A percentile compares a stretch with the other conserved stretches of the same genome.
phyloP scores from a whole-genome alignment of 179 eudicot species.

The Monotropa hypopitys region DNA sequence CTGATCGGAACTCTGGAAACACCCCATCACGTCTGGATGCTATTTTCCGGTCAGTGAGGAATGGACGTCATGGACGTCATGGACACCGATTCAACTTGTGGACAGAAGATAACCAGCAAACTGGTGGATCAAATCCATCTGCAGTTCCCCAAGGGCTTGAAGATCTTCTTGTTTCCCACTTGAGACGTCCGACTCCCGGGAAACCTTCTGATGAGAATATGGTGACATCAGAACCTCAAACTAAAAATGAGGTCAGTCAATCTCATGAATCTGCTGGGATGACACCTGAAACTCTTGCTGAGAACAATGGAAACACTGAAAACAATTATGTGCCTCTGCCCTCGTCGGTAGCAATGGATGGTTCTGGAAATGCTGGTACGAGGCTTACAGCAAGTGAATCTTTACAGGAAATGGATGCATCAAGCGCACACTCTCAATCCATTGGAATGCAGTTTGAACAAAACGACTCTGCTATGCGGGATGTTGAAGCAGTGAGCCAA shows the following conservation, averaged over 20 bases:
- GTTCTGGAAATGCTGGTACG: slow-evolving; percentile 26
- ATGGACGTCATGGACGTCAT: slow-evolving; percentile 85
- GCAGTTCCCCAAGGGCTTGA: slow-evolving; percentile 79
- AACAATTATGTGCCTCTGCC: slow-evolving; percentile 24
- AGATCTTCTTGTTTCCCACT: slow-evolving; percentile 69
- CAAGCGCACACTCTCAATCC: slow-evolving; percentile 38
- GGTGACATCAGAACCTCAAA: slow-evolving; percentile 30
- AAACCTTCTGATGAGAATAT: slow-evolving; percentile 54
- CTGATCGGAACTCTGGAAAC: slow-evolving; percentile 55
- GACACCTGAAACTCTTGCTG: slow-evolving; percentile 34
- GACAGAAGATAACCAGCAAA: slow-evolving; percentile 66
- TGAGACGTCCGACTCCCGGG: slow-evolving; percentile 55
- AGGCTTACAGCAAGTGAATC: slow-evolving; percentile 26
- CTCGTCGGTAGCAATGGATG: slow-evolving; percentile 34
- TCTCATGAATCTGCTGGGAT: slow-evolving; percentile 32
- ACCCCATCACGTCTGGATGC: slow-evolving; percentile 64
- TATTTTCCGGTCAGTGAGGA: slow-evolving; percentile 70
- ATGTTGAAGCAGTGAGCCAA: slow-evolving; percentile 97
- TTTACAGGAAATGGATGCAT: slow-evolving; percentile 37
- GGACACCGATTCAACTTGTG: slow-evolving; percentile 79
- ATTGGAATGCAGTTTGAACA: slow-evolving; percentile 78
- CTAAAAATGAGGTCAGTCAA: slow-evolving; percentile 32
- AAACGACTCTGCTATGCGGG: slow-evolving; percentile 47
- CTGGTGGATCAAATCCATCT: slow-evolving; percentile 59
- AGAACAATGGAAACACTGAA: slow-evolving; percentile 26